phyloP scores from a whole-genome alignment of 1,284 basidiomycete species.

The Fomitopsis pinicola region DNA sequence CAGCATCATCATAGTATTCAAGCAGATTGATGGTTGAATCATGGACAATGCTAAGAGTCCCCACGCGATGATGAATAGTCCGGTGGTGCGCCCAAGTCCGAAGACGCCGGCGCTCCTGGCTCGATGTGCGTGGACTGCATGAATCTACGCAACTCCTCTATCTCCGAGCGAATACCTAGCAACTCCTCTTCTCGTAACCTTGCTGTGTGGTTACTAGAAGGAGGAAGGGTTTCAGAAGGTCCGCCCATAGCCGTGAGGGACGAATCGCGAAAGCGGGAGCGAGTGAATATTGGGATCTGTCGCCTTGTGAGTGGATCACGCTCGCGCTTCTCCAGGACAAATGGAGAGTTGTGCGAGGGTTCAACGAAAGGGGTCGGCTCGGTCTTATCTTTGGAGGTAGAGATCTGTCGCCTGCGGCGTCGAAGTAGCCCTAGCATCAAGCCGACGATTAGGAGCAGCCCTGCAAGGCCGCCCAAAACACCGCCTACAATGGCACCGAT shows the following conservation, averaged over 20 bases:
- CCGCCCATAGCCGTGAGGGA: background rate
- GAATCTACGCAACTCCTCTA: background rate
- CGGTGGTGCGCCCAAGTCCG: background rate
- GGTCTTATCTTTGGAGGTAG: background rate
- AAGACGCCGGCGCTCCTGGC: background rate
- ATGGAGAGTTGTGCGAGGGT: background rate
- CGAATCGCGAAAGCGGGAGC: background rate
- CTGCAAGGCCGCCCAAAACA: conserved; percentile 16
- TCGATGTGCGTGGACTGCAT: background rate
- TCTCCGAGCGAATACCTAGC: background rate
- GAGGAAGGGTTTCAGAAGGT: background rate
- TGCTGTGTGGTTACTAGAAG: background rate
- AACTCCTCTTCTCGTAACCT: background rate
- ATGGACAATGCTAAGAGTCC: too few species aligned
- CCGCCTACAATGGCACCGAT: conserved; percentile 4
- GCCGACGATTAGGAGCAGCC: conserved; percentile 6
- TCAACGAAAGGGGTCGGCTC: background rate
- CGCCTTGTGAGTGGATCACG: too few species aligned
- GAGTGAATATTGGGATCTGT: background rate
- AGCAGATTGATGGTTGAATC: too few species aligned
- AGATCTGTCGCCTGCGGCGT: background rate
- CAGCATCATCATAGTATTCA: too few species aligned
- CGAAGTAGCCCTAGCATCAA: conserved; percentile 1
- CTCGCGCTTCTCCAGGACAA: background rate
- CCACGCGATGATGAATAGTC: background rate